Conservation (phyloP, 2,329 filamentous ascomycete genomes). For the Trichoderma sp. region DNA sequence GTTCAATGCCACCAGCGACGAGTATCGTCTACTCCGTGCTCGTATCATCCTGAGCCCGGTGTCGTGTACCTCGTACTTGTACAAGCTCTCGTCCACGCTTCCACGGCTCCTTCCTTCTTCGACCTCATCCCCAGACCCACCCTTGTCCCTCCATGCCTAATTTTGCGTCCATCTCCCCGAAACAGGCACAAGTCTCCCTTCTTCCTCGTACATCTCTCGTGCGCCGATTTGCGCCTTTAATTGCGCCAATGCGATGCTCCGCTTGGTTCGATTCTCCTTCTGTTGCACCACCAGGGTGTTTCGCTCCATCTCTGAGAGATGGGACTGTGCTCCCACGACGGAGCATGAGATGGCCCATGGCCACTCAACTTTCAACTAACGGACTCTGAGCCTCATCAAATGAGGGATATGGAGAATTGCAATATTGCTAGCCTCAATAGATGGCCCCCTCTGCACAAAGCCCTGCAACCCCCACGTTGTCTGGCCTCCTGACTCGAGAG, state of each 20-base stretch:
- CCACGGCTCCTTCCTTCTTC: slow-evolving; percentile 20
- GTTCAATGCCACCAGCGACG: not conserved
- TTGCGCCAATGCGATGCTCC: not conserved
- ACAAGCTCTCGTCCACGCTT: not conserved
- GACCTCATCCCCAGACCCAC: not conserved
- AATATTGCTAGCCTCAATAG: not conserved
- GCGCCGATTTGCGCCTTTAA: not conserved
- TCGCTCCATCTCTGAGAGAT: not conserved
- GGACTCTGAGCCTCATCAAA: not conserved
- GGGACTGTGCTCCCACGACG: not conserved
- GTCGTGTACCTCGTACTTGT: slow-evolving; percentile 4
- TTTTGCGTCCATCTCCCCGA: not conserved
- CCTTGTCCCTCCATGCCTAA: slow-evolving; percentile 4
- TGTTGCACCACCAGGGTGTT: not conserved
- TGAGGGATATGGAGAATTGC: not conserved
- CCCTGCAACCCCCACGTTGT: not conserved
- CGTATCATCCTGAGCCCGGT: not conserved
- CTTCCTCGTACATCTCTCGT: not conserved
- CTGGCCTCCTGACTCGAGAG: slow-evolving; percentile 11
- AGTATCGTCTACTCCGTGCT: not conserved
- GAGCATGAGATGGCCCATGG: not conserved
- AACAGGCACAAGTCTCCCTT: not conserved
- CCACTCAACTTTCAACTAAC: not conserved
- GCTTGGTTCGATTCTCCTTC: not conserved
- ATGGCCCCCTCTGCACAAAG: not conserved